Evolutionary conservation across 352 stramenopile genomes (phyloP).

Genomic region (Globisporangium cylindrosporum): DNA sequence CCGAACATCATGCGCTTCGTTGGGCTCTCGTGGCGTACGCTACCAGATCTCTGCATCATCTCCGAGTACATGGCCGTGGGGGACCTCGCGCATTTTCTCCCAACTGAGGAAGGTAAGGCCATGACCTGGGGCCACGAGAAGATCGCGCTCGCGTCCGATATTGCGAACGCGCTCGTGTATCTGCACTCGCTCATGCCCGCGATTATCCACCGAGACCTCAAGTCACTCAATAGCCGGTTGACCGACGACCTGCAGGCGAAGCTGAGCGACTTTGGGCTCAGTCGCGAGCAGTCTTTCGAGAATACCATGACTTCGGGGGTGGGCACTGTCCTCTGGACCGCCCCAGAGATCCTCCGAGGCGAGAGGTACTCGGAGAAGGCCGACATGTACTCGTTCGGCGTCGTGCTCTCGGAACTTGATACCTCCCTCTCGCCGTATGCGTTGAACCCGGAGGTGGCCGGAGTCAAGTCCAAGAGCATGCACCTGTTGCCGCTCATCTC

Average conservation of each 20-base stretch:
- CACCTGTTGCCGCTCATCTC: conserved; percentile 31
- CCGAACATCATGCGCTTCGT: background rate
- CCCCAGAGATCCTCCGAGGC: conserved; percentile 42
- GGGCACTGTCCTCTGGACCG: conserved; percentile 43
- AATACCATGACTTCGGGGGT: conserved; percentile 41
- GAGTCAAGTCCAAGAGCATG: conserved; percentile 20
- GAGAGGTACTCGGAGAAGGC: conserved; percentile 52
- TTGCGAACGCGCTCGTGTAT: conserved; percentile 29
- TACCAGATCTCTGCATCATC: background rate
- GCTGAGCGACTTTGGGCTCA: conserved; percentile 48
- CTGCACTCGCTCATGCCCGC: conserved; percentile 47
- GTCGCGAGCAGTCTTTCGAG: conserved; percentile 33
- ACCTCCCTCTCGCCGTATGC: conserved; percentile 27
- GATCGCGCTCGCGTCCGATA: background rate
- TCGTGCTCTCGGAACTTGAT: conserved; percentile 83
- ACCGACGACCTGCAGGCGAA: conserved; percentile 35
- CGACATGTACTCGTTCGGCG: conserved; percentile 87
- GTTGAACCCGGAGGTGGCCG: background rate
- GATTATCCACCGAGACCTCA: conserved; percentile 60
- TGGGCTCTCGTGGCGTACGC: background rate
- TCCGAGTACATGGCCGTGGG: background rate
- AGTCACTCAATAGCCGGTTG: conserved; percentile 54
- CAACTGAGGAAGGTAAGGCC: background rate
- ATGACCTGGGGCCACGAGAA: background rate
- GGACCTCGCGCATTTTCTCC: background rate